phyloP scores from a whole-genome alignment of 306 rosid genomes.

The Sesbania bispinosa region DNA sequence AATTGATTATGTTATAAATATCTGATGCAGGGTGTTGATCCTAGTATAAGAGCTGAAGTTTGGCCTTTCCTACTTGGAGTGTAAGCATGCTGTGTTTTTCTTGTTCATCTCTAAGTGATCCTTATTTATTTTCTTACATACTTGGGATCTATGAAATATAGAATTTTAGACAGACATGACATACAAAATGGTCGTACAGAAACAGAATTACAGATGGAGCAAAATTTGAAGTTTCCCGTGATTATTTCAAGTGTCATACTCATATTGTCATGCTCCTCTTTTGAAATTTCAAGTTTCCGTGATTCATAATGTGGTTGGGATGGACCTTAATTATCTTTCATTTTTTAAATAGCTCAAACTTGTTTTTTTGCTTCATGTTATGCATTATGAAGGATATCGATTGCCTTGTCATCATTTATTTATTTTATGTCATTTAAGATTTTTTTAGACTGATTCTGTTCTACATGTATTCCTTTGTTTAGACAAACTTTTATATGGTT shows the following conservation, averaged over 20 bases:
- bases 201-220: no score
- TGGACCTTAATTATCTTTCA: slow-evolving; percentile 3
- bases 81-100: slow-evolving; percentile 51
- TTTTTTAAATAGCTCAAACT: background rate
- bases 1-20: slow-evolving; percentile 24
- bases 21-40: slow-evolving; percentile 85
- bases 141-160: no score
- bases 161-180: background rate
- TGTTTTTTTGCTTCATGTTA: slow-evolving; percentile 16
- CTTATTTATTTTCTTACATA: background rate
- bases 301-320: background rate
- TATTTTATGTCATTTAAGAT: background rate
- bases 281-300: background rate
- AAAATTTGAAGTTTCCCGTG: slow-evolving; percentile 2
- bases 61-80: slow-evolving; percentile 99
- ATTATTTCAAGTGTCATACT: background rate
- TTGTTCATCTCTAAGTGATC: slow-evolving; percentile 1
- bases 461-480: background rate
- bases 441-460: background rate
- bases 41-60: slow-evolving; percentile 85
- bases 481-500: slow-evolving; percentile 14
- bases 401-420: background rate
- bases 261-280: background rate
- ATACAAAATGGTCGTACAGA: background rate
- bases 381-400: background rate